phyloP scores from a whole-genome alignment of 495 filamentous ascomycete species.

The Trypethelium eluteriae region DNA sequence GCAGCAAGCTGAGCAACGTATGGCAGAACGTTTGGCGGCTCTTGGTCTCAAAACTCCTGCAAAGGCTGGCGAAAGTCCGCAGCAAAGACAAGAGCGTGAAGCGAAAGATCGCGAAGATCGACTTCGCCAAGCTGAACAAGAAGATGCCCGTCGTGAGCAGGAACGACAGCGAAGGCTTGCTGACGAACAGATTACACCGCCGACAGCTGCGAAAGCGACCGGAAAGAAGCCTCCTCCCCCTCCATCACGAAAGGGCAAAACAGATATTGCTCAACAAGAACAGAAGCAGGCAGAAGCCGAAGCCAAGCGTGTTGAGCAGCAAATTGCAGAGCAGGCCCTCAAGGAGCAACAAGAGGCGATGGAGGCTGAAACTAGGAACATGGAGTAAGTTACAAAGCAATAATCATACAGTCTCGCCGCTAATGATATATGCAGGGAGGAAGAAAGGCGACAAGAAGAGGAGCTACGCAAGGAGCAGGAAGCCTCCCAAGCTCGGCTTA shows the following conservation, averaged over 20 bases:
- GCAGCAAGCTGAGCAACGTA: conserved; percentile 91
- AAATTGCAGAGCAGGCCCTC: conserved; percentile 45
- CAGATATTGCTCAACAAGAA: conserved; percentile 50
- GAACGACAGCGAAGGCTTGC: conserved; percentile 79
- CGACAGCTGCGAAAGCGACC: conserved; percentile 44
- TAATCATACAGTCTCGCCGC: not conserved
- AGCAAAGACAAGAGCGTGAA: conserved; percentile 83
- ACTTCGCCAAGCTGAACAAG: conserved; percentile 81
- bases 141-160: conserved; percentile 82
- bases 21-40: conserved; percentile 95
- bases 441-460: conserved; percentile 65
- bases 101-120: conserved; percentile 78
- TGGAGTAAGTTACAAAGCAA: conserved; percentile 66
- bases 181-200: conserved; percentile 67
- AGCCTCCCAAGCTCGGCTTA: conserved; percentile 72
- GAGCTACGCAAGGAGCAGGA: conserved; percentile 73
- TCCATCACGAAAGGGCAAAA: conserved; percentile 64
- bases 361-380: conserved; percentile 59
- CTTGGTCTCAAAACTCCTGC: conserved; percentile 75
- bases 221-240: conserved; percentile 81
- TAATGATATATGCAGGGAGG: conserved; percentile 50
- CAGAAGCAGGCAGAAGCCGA: conserved; percentile 40
- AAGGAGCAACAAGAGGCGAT: conserved; percentile 71
- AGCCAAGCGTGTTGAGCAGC: conserved; percentile 38
- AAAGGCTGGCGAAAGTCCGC: conserved; percentile 63